Percentiles rank a stretch among this genome's conserved stretches.
Evolutionary conservation across 352 stramenopile species (phyloP).

Genomic region (Peronospora tabacina): DNA sequence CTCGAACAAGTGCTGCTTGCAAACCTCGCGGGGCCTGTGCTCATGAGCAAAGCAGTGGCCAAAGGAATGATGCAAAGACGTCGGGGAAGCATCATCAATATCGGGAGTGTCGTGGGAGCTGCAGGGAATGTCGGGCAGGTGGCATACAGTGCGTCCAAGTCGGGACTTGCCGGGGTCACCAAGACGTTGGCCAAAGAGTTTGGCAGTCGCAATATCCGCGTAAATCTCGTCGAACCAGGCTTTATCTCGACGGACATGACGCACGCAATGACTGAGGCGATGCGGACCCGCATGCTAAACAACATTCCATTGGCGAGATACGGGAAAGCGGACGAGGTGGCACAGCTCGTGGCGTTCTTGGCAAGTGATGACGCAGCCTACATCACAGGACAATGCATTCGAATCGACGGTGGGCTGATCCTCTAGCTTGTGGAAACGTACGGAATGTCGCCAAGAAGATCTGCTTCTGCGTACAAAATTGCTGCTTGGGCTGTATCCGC

Average conservation of each 20-base stretch:
- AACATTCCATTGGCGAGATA: conserved; percentile 59
- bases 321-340: conserved; percentile 60
- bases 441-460: background rate
- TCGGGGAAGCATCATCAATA: conserved; percentile 65
- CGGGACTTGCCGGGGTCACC: conserved; percentile 63
- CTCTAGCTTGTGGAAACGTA: conserved; percentile 31
- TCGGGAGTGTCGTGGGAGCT: conserved; percentile 76
- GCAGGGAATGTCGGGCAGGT: conserved; percentile 70
- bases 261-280: conserved; percentile 39
- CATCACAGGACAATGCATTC: conserved; percentile 81
- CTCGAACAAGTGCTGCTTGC: conserved; percentile 63
- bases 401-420: conserved; percentile 67
- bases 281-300: conserved; percentile 37
- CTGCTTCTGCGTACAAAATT: conserved; percentile 2
- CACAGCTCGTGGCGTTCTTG: conserved; percentile 74
- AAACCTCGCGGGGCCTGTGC: conserved; percentile 67
- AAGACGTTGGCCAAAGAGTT: conserved; percentile 81
- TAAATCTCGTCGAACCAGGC: conserved; percentile 84
- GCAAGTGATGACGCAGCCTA: conserved; percentile 67
- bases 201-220: conserved; percentile 71
- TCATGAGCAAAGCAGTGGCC: conserved; percentile 65
- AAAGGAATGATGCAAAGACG: conserved; percentile 77
- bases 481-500: conserved; percentile 9
- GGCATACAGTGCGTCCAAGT: conserved; percentile 79
- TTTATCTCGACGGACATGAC: conserved; percentile 85